phyloP scores from a whole-genome alignment of 2,329 filamentous ascomycete genomes.

The Epichloe sp. region DNA sequence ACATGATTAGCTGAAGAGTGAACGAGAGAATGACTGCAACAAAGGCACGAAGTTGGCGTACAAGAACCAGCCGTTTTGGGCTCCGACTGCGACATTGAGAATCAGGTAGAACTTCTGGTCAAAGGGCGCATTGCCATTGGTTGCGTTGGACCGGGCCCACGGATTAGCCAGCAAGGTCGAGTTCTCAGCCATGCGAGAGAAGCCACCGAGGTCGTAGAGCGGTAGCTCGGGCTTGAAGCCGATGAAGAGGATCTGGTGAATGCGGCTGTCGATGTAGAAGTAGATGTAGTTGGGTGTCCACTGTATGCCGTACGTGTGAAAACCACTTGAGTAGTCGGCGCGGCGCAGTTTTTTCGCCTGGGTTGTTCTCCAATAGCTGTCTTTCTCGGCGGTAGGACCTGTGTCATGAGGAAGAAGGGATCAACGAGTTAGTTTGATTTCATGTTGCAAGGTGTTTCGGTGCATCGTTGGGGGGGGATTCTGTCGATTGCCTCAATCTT shows the following conservation, averaged over 20 bases:
- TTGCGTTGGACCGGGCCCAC: constrained; percentile 26
- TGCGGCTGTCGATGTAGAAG: constrained; percentile 35
- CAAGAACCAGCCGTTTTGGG: constrained; percentile 34
- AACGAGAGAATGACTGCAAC: background rate
- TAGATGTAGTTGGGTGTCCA: constrained; percentile 40
- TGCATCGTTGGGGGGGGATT: too few relatives aligned
- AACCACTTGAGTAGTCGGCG: constrained; percentile 26
- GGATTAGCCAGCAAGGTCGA: constrained; percentile 28
- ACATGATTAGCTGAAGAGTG: background rate
- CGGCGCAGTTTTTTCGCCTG: constrained; percentile 19
- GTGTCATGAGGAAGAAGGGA: background rate
- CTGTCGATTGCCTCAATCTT: too few relatives aligned
- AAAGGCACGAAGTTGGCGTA: constrained; percentile 11
- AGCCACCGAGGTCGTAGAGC: constrained; percentile 30
- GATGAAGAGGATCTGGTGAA: constrained; percentile 26
- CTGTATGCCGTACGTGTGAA: constrained; percentile 39
- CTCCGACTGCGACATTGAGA: constrained; percentile 37
- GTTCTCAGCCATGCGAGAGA: constrained; percentile 27
- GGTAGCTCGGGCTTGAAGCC: constrained; percentile 19
- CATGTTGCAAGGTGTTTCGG: too few relatives aligned
- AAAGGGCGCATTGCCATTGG: constrained; percentile 32
- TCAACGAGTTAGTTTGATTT: background rate
- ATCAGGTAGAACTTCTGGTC: constrained; percentile 39
- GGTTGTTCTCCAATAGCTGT: constrained; percentile 23
- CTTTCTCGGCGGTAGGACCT: constrained; percentile 14